Evolutionary conservation across 2,329 filamentous ascomycete species (phyloP), one percentile per base, ranked within the genome.

Genomic region (Apiospora aurea): DNA sequence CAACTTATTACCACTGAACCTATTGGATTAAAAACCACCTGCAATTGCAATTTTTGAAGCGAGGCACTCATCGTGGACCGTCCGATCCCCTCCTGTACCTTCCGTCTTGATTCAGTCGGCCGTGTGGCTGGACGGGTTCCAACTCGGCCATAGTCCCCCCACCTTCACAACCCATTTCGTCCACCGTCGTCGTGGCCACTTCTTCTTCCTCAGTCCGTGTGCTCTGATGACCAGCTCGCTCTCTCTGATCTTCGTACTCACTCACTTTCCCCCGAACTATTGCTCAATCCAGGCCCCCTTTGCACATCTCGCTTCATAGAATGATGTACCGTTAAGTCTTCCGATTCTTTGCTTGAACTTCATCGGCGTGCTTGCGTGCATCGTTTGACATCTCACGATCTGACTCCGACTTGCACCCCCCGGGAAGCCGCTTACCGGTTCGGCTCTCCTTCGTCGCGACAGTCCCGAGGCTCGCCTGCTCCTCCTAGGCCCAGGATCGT

Each of bases 361-460:
- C 34, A 41, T 38, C 34, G 34, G 57, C 34, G 8, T 41, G 57
- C 57, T 64, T 24, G 57, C 57, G 34, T 64, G 57, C 57, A 64
- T 64, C 57, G 57, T 64, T 64, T 64, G 57, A 64, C 57, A 64
- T 64, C 57, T 41, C 57, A 64, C 57, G 29, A 64, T 64, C 57
- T 34, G 10, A 64, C 57, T 24, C 34, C 57, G 57, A 64, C 57
- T 64, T 64, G 7, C 57, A 64, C 34, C 29, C 57, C 57, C 29
- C 18, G 57, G 57, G 34, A 41, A 64, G 57, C 11, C 57, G 57
- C 57, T 64, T 38, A 41, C 34, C 57, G 57, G 13, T 41, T 64
- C 34, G 34, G 34, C 24, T 57, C 26, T 41, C 34, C 34, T 38
- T 38, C 29, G 34, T 41, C 57, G 34, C 29, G 13, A 34, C 57